A percentile compares a stretch with the other conserved stretches of the same genome.
phyloP scores from a whole-genome alignment of 495 filamentous ascomycete species.

The Aspergillus saccharolyticus region DNA sequence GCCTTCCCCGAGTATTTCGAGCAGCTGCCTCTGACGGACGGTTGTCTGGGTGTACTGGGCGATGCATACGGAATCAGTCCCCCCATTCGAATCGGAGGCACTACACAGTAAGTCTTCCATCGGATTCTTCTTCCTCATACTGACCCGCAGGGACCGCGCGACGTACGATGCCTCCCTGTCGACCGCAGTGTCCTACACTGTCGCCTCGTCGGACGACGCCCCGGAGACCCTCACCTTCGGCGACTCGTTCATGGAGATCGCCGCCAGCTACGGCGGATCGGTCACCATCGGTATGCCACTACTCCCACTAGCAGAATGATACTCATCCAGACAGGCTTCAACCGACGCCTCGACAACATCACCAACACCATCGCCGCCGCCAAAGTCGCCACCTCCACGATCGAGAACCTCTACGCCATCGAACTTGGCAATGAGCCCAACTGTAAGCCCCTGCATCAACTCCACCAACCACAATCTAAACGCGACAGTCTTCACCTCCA shows the following conservation, averaged over 20 bases:
- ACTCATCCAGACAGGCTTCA: slow-evolving; percentile 40
- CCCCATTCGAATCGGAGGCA: slow-evolving; percentile 56
- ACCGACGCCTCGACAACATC: slow-evolving; percentile 51
- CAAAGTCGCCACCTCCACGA: slow-evolving; percentile 37
- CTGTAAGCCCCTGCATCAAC: slow-evolving; percentile 33
- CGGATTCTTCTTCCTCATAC: too few relatives aligned
- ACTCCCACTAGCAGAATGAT: neutral
- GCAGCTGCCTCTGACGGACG: slow-evolving; percentile 48
- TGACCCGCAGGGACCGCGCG: slow-evolving; percentile 41
- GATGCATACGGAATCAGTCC: slow-evolving; percentile 51
- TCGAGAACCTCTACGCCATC: slow-evolving; percentile 50
- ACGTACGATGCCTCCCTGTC: slow-evolving; percentile 47
- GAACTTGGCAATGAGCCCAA: slow-evolving; percentile 61
- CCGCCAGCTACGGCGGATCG: slow-evolving; percentile 45
- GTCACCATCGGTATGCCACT: slow-evolving; percentile 30
- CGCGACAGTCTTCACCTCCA: slow-evolving; percentile 13
- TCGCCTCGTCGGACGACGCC: slow-evolving; percentile 48
- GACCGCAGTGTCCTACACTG: slow-evolving; percentile 51
- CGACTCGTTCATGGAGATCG: slow-evolving; percentile 49
- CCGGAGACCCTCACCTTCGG: slow-evolving; percentile 53
- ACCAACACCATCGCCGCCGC: slow-evolving; percentile 54
- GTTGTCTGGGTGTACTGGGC: slow-evolving; percentile 52
- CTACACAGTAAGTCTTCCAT: slow-evolving; percentile 39
- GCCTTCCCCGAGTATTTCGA: slow-evolving; percentile 54
- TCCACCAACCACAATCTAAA: neutral